These are phyloP conservation scores for Coemansia javaensis DNA, from an alignment of 192 early-diverging fungal genomes.

Conservation along the genomic window DNA sequence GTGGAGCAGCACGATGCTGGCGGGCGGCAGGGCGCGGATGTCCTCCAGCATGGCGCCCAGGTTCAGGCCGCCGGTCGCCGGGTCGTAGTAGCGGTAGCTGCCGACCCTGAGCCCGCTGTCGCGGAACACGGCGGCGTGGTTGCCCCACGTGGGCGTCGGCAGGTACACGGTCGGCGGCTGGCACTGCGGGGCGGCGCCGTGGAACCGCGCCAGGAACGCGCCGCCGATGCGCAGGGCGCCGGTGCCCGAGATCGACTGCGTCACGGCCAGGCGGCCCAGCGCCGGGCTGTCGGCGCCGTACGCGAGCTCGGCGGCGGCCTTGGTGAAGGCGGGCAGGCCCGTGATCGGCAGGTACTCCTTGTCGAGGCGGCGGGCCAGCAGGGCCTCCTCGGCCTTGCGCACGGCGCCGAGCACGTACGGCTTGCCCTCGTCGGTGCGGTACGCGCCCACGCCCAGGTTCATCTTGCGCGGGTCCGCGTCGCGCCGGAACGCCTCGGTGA, in stretches of 20 bases:
- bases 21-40: constrained; percentile 77
- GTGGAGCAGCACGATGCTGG: constrained; percentile 89
- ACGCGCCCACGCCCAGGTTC: constrained; percentile 97
- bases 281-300: constrained; percentile 72
- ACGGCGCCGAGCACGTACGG: constrained; percentile 90
- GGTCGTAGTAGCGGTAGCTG: constrained; percentile 93
- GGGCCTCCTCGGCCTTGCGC: constrained; percentile 79
- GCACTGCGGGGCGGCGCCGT: too few relatives aligned
- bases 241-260: constrained; percentile 97
- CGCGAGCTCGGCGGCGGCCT: constrained; percentile 76
- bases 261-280: constrained; percentile 70
- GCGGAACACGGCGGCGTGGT: constrained; percentile 91
- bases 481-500: constrained; percentile 94
- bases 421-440: constrained; percentile 87
- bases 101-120: constrained; percentile 83
- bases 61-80: constrained; percentile 87
- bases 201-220: constrained; percentile 77
- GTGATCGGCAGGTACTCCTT: constrained; percentile 98
- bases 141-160: constrained; percentile 95
- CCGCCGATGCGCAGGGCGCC: constrained; percentile 94
- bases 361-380: constrained; percentile 66
- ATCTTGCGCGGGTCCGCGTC: constrained; percentile 89
- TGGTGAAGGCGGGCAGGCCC: constrained; percentile 79
- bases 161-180: constrained; percentile 76
- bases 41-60: constrained; percentile 89